Conservation (phyloP, 176 grass and related monocot genomes). For the Musa schizocarpa region DNA sequence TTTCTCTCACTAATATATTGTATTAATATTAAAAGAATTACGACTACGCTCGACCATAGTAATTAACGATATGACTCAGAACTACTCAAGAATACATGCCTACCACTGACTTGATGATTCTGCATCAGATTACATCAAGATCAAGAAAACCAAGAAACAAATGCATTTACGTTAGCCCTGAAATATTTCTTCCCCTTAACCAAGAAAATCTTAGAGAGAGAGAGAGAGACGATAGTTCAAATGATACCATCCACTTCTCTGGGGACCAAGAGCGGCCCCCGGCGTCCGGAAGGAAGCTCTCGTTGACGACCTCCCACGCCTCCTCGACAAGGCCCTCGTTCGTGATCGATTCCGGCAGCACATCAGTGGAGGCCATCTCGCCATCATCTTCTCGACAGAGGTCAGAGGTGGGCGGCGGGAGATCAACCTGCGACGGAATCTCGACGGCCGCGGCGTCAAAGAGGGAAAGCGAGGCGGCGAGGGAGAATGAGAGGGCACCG, state of each 20-base stretch:
- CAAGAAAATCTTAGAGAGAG: no score
- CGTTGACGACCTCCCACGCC: conserved; percentile 91
- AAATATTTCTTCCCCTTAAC: no score
- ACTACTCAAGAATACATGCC: background rate
- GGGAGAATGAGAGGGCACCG: conserved; percentile 46
- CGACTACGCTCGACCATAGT: background rate
- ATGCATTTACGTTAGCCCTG: no score
- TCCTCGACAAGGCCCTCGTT: conserved; percentile 82
- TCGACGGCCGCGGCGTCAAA: background rate
- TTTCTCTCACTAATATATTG: background rate
- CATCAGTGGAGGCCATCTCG: conserved; percentile 1
- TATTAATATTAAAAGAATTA: background rate
- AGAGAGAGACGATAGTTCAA: background rate
- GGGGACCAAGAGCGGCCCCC: conserved; percentile 60
- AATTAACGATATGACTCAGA: background rate
- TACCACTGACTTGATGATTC: background rate
- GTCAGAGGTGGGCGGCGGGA: conserved; percentile 7
- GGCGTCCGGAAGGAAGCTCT: conserved; percentile 63
- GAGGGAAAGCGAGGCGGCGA: conserved; percentile 34
- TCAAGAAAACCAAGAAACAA: no score
- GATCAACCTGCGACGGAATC: conserved; percentile 11
- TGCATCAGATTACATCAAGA: background rate
- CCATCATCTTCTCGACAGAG: conserved; percentile 4
- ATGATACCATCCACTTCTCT: conserved; percentile 59
- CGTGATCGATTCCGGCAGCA: conserved; percentile 36